phyloP scores from a whole-genome alignment of 2,329 filamentous ascomycete genomes.

The Trichoderma brevicompactum region DNA sequence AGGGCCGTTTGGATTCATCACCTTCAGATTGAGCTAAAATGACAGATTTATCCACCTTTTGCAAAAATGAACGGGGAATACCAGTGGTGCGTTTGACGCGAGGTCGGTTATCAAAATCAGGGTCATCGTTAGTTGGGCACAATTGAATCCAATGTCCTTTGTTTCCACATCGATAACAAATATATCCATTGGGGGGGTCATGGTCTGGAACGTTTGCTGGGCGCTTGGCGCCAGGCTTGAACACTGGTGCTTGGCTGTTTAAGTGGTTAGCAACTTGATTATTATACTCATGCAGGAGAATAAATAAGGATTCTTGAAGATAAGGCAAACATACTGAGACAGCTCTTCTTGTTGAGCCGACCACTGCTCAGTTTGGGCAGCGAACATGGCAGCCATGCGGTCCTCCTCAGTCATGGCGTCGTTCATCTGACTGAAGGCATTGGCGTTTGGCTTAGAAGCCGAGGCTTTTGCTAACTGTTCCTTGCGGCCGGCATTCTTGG shows the following conservation, averaged over 20 bases:
- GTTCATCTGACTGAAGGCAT: constrained; percentile 68
- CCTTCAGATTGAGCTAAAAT: constrained; percentile 74
- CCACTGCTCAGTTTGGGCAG: constrained; percentile 89
- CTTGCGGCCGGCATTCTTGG: constrained; percentile 76
- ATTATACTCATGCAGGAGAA: not conserved
- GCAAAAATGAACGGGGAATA: constrained; percentile 92
- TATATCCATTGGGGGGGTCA: constrained; percentile 89
- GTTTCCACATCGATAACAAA: constrained; percentile 94
- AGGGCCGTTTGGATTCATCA: constrained; percentile 81
- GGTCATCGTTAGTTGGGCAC: constrained; percentile 98
- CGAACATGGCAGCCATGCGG: constrained; percentile 89
- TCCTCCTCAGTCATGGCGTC: constrained; percentile 90
- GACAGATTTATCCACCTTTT: constrained; percentile 90
- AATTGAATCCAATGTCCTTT: constrained; percentile 99
- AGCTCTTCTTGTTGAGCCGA: constrained; percentile 90
- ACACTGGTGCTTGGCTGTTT: constrained; percentile 63
- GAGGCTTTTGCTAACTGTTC: constrained; percentile 64
- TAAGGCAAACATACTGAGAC: constrained; percentile 66
- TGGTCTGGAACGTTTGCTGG: constrained; percentile 83
- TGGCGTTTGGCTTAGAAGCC: constrained; percentile 59
- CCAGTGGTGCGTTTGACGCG: constrained; percentile 96
- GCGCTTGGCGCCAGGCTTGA: constrained; percentile 66
- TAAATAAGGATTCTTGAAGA: not conserved
- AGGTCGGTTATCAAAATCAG: constrained; percentile 90
- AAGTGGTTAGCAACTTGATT: constrained; percentile 40